Base-by-base conservation (phyloP, 2,329 filamentous ascomycete species). In the Chrysoporthe puriensis region DNA sequence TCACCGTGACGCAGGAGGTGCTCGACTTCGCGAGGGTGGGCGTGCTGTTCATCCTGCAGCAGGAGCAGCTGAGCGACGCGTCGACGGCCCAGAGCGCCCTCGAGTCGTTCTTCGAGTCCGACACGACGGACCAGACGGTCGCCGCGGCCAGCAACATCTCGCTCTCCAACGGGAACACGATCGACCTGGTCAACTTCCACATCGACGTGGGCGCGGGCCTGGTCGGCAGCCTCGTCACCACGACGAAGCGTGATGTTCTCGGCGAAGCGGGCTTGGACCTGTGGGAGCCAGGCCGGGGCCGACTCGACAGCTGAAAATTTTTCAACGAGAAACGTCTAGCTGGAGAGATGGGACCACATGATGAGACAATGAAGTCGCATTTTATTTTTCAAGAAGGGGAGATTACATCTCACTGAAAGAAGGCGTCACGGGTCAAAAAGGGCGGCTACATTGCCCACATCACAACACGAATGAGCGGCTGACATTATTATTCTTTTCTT, bases 11-110 rank as follows among this genome's bases (percentile, higher is more conserved):
- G 0, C 82, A 89, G 66, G 81, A 86, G 62, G 82, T 84, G 0
- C 78, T 90, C 1, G 89, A 91, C 73, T 91, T 91, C 78, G 85
- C 87, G 0, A 83, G 89, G 3, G 83, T 90, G 2, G 84, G 83
- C 0, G 85, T 91, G 2, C 80, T 91, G 18, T 90, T 83, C 71
- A 80, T 91, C 36, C 78, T 91, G 2, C 87, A 91, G 73, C 78
- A 88, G 71, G 77, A 85, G 66, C 79, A 76, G 5, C 72, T 88
- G 1, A 76, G 79, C 43, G 79, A 80, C 50, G 88, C 88, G 0
- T 81, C 85, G 59, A 76, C 76, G 6, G 87, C 87, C 0, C 88
- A 90, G 73, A 78, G 76, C 8, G 74, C 76, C 3, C 78, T 91
- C 14, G 85, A 90, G 73, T 77, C 74, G 1, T 86, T 90, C 71